Evolutionary conservation across 1,139 yeast genomes (phyloP).

Genomic region (Pneumocystis sp.): DNA sequence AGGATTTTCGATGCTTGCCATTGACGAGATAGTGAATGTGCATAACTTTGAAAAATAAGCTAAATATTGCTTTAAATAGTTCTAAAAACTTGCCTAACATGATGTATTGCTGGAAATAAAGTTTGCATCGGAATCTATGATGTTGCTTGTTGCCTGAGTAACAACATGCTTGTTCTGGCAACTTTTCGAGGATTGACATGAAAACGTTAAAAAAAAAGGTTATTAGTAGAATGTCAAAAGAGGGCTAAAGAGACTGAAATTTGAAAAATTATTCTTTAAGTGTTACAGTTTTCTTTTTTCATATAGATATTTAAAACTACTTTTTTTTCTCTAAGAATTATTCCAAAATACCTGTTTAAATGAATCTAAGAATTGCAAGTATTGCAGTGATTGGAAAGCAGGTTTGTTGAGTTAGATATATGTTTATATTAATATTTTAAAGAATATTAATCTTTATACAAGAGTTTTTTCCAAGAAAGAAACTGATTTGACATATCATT

Average conservation of each 20-base stretch:
- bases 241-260: no score
- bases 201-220: neutral
- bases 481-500: neutral
- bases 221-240: no score
- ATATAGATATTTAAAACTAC: neutral
- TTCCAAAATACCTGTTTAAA: neutral
- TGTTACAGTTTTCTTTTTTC: neutral
- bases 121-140: neutral
- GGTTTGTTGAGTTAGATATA: neutral
- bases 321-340: neutral
- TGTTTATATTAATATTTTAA: neutral
- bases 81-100: neutral
- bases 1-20: conserved; percentile 86
- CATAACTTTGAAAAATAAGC: conserved; percentile 40
- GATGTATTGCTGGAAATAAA: neutral
- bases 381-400: neutral
- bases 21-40: conserved; percentile 71
- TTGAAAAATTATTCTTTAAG: no score
- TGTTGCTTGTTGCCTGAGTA: neutral
- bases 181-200: no score
- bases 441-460: neutral
- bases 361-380: neutral
- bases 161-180: no score
- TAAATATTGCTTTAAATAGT: neutral
- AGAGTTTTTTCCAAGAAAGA: neutral